phyloP scores from a whole-genome alignment of 352 stramenopile species.

The Aphanomyces stellatus region DNA sequence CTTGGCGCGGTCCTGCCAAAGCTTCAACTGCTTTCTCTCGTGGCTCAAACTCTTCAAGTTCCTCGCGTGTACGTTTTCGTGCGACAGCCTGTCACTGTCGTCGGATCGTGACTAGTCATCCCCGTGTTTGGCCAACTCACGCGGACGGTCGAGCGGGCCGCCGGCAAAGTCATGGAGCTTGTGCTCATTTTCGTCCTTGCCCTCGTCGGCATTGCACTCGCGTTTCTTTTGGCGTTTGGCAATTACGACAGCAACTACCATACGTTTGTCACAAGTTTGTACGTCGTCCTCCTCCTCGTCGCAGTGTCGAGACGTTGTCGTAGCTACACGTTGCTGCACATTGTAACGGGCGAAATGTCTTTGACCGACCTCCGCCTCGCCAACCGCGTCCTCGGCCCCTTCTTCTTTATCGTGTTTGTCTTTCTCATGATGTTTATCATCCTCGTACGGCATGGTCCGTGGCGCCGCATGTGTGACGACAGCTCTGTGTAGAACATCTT shows the following conservation, averaged over 20 bases:
- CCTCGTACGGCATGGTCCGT: neutral
- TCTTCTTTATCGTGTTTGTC: slow-evolving; percentile 17
- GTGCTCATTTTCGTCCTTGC: slow-evolving; percentile 12
- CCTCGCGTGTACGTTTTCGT: neutral
- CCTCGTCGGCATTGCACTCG: neutral
- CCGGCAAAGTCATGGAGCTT: slow-evolving; percentile 14
- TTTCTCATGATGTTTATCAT: slow-evolving; percentile 22
- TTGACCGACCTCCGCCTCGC: slow-evolving; percentile 6
- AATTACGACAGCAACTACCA: slow-evolving; percentile 15
- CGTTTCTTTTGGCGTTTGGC: slow-evolving; percentile 18
- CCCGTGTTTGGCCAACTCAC: slow-evolving; percentile 19
- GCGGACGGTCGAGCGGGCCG: neutral
- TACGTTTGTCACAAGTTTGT: slow-evolving; percentile 13
- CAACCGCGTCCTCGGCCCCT: slow-evolving; percentile 2
- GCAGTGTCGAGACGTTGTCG: neutral
- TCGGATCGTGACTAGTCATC: slow-evolving; percentile 4
- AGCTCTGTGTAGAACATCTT: slow-evolving; percentile 17
- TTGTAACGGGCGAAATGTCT: slow-evolving; percentile 17
- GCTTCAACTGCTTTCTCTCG: slow-evolving; percentile 16
- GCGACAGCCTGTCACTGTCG: neutral
- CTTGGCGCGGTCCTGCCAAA: slow-evolving; percentile 16
- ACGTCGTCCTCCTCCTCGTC: neutral
- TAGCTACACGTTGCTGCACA: slow-evolving; percentile 19
- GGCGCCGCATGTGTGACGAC: neutral
- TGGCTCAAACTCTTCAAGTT: slow-evolving; percentile 22